Conservation (phyloP, 345 rosid species). For the Rhizophora mangle region DNA sequence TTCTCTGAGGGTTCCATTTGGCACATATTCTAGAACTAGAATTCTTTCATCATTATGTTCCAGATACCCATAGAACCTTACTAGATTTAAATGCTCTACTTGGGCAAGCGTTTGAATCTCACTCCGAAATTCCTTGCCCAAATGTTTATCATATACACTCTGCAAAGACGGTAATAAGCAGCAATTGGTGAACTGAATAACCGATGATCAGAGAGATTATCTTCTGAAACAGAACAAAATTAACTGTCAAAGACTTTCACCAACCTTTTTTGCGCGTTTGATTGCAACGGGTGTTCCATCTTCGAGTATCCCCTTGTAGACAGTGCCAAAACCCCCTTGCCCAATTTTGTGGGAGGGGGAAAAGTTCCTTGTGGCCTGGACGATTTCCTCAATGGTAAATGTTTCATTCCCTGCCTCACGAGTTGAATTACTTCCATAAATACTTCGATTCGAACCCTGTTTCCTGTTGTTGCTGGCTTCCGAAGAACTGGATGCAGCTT, state of each 20-base stretch:
- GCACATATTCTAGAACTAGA: constrained; percentile 71
- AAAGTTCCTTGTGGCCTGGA: constrained; percentile 68
- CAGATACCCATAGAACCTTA: constrained; percentile 67
- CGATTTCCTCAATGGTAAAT: constrained; percentile 64
- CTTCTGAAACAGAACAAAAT: too few species aligned
- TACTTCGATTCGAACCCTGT: constrained; percentile 38
- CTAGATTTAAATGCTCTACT: constrained; percentile 82
- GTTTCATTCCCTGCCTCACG: constrained; percentile 38
- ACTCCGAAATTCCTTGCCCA: constrained; percentile 71
- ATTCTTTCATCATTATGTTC: constrained; percentile 68
- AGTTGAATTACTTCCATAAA: constrained; percentile 29
- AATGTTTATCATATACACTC: constrained; percentile 71
- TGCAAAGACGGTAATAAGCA: constrained; percentile 29
- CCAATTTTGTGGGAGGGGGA: constrained; percentile 81
- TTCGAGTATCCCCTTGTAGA: constrained; percentile 70
- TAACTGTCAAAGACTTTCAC: not conserved
- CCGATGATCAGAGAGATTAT: too few species aligned
- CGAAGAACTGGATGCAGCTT: constrained; percentile 34
- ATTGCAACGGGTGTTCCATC: constrained; percentile 77
- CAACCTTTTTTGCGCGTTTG: constrained; percentile 89
- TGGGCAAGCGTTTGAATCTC: constrained; percentile 71
- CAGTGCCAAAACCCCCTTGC: constrained; percentile 90
- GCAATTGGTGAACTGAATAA: not conserved
- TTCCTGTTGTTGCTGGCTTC: constrained; percentile 40
- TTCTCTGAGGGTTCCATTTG: constrained; percentile 88